Evolutionary conservation across 352 stramenopile species (phyloP).

Genomic region (Phytophthora kernoviae): DNA sequence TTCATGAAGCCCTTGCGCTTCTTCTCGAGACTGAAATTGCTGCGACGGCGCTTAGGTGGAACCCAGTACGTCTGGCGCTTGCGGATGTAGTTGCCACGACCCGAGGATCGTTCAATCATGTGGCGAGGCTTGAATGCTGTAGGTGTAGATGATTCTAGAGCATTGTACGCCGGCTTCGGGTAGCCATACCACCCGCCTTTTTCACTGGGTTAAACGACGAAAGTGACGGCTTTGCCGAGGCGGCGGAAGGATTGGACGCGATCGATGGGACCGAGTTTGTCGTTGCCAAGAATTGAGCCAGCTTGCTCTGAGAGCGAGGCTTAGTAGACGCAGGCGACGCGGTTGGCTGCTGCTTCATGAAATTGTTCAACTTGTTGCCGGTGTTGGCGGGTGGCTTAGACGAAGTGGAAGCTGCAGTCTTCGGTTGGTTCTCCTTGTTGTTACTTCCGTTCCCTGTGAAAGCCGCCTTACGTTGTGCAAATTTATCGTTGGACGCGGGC

Average conservation of each 20-base stretch:
- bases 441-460: conserved; percentile 53
- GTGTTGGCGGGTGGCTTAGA: conserved; percentile 24
- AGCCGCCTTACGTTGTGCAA: conserved; percentile 64
- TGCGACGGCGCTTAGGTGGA: conserved; percentile 41
- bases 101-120: conserved; percentile 65
- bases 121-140: conserved; percentile 48
- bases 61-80: conserved; percentile 80
- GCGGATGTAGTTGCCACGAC: conserved; percentile 69
- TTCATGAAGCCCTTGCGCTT: conserved; percentile 87
- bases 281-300: conserved; percentile 75
- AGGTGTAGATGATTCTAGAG: conserved; percentile 5
- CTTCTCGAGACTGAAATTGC: conserved; percentile 81
- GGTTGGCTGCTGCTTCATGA: conserved; percentile 76
- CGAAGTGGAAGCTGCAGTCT: conserved; percentile 16
- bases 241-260: conserved; percentile 16
- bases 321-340: conserved; percentile 40
- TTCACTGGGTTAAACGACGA: conserved; percentile 38
- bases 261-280: conserved; percentile 43
- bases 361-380: conserved; percentile 74
- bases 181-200: conserved; percentile 15
- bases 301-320: conserved; percentile 70
- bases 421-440: conserved; percentile 22
- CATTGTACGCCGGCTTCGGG: conserved; percentile 22
- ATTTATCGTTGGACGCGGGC: conserved; percentile 46
- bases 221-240: conserved; percentile 32